A percentile compares a stretch with the other conserved stretches of the same genome.
Conservation (phyloP, 2,329 filamentous ascomycete species). For the Diplodia seriata region DNA sequence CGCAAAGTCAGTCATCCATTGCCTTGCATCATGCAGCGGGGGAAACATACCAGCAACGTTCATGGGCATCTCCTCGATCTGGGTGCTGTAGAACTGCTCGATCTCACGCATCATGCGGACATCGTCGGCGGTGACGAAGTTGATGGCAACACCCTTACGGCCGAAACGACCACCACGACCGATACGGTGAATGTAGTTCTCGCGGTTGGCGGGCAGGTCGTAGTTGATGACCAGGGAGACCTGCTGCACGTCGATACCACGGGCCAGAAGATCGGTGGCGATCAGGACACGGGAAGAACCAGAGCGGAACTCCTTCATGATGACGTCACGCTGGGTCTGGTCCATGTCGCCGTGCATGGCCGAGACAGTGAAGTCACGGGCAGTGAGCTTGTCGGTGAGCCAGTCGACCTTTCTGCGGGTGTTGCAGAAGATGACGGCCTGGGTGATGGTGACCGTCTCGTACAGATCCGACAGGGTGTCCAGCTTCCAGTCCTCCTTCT, state of each 20-base stretch:
- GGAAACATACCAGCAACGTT: constrained; percentile 68
- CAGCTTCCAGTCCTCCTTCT: constrained; percentile 99
- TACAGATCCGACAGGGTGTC: constrained; percentile 98
- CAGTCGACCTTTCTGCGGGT: constrained; percentile 99
- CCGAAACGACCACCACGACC: constrained; percentile 99
- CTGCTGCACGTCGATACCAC: constrained; percentile 99
- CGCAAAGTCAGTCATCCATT: constrained; percentile 31
- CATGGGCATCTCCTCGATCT: constrained; percentile 99
- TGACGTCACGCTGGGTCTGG: constrained; percentile 94
- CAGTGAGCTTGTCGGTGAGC: constrained; percentile 99
- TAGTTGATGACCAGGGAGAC: constrained; percentile 99
- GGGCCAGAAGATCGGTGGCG: constrained; percentile 94
- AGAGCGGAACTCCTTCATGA: constrained; percentile 99
- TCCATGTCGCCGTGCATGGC: constrained; percentile 99
- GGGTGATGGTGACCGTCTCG: constrained; percentile 99
- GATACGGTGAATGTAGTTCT: constrained; percentile 99
- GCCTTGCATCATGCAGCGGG: constrained; percentile 19
- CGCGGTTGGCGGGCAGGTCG: constrained; percentile 96
- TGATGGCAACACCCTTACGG: constrained; percentile 99
- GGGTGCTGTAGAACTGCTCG: constrained; percentile 99
- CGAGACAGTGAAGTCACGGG: constrained; percentile 98
- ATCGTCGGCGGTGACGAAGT: constrained; percentile 99
- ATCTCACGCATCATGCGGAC: constrained; percentile 99
- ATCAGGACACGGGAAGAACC: constrained; percentile 98
- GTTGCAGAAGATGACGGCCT: constrained; percentile 99